These are phyloP conservation scores for Kazachstania africana DNA, from an alignment of 805 yeast species.

Conservation along the genomic window DNA sequence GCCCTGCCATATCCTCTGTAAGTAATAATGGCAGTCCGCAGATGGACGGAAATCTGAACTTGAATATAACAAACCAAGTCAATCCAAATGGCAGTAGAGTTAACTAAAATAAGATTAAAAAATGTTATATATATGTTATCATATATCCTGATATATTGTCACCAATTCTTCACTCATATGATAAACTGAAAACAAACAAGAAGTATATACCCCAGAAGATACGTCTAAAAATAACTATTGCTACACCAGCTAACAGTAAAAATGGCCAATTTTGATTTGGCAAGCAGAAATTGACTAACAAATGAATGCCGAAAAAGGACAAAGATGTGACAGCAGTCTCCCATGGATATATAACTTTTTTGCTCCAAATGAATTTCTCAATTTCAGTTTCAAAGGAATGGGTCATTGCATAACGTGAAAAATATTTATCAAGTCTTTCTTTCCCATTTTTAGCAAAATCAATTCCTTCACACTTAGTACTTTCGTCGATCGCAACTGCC, in stretches of 20 bases:
- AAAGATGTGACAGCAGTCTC: conserved; percentile 12
- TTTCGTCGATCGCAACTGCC: conserved; percentile 38
- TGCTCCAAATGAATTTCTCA: conserved; percentile 17
- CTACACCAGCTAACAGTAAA: conserved; percentile 6
- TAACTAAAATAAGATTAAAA: too few relatives aligned
- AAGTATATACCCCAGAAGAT: conserved; percentile 9
- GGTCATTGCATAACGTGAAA: conserved; percentile 32
- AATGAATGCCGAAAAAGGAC: conserved; percentile 9
- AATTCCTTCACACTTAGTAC: conserved; percentile 16
- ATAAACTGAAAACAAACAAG: conserved; percentile 4
- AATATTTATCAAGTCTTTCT: conserved; percentile 19
- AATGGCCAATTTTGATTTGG: conserved; percentile 10
- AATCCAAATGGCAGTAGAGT: conserved; percentile 14
- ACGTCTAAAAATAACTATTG: conserved; percentile 4
- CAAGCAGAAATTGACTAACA: conserved; percentile 3
- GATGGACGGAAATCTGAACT: conserved; percentile 16
- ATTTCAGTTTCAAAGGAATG: conserved; percentile 27
- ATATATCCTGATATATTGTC: too few relatives aligned
- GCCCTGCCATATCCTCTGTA: neutral
- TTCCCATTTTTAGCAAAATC: conserved; percentile 6
- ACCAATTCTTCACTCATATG: too few relatives aligned
- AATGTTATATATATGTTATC: too few relatives aligned
- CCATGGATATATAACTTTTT: conserved; percentile 22
- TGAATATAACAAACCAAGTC: conserved; percentile 14
- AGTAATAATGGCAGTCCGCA: conserved; percentile 1